These are phyloP conservation scores for Penicillium ochrochloron DNA, from an alignment of 495 filamentous ascomycete species.

Conservation along the genomic window DNA sequence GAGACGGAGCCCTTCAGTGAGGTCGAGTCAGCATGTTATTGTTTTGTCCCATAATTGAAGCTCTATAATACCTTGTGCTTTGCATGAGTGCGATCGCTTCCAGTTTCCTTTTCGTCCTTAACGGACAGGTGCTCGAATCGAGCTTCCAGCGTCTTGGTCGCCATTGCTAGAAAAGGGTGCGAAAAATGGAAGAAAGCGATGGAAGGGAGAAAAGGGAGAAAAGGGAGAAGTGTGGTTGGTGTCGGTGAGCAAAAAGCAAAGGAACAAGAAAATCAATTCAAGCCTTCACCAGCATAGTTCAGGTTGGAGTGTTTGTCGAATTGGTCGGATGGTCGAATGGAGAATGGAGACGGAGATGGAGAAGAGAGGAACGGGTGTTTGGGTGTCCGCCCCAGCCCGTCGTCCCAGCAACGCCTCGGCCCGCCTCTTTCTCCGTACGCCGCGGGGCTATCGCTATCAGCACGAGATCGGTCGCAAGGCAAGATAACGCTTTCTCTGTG, in stretches of 20 bases:
- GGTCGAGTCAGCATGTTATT: slow-evolving; percentile 34
- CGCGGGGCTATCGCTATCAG: slow-evolving; percentile 42
- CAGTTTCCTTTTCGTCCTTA: slow-evolving; percentile 75
- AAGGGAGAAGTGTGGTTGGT: slow-evolving; percentile 6
- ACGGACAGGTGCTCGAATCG: slow-evolving; percentile 83
- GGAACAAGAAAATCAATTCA: slow-evolving; percentile 1
- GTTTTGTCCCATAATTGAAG: not conserved
- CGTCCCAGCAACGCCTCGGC: slow-evolving; percentile 48
- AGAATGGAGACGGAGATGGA: slow-evolving; percentile 25
- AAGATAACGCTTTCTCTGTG: slow-evolving; percentile 18
- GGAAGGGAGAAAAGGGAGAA: slow-evolving; percentile 1
- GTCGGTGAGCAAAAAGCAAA: slow-evolving; percentile 6
- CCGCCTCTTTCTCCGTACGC: slow-evolving; percentile 46
- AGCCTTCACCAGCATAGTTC: slow-evolving; percentile 18
- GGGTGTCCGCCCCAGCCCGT: slow-evolving; percentile 25
- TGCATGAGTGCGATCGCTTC: slow-evolving; percentile 51
- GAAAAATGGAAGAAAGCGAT: slow-evolving; percentile 15
- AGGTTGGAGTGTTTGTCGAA: slow-evolving; percentile 12
- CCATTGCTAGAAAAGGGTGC: slow-evolving; percentile 45
- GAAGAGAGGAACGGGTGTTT: slow-evolving; percentile 39
- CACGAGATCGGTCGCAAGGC: slow-evolving; percentile 13
- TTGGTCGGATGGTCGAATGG: slow-evolving; percentile 20
- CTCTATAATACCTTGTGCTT: slow-evolving; percentile 68
- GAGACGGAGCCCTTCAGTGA: slow-evolving; percentile 47
- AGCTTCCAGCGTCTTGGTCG: slow-evolving; percentile 69